Evolutionary conservation across 2,329 filamentous ascomycete genomes (phyloP), one percentile per base, ranked within the genome.

Genomic region (Canariomyces notabilis): DNA sequence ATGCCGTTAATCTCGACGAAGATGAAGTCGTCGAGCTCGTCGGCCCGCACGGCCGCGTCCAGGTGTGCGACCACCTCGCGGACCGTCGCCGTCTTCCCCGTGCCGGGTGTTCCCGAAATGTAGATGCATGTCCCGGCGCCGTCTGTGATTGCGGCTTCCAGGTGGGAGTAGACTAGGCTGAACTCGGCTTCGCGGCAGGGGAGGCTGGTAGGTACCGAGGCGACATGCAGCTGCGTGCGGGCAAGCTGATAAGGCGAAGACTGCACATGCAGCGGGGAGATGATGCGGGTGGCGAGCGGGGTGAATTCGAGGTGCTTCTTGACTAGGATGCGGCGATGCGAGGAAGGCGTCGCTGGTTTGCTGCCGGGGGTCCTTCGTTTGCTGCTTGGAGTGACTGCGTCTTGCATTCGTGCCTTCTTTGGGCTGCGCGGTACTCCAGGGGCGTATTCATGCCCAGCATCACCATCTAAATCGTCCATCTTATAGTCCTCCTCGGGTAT

Each of bases 1-100:
- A 98, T 97, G 56, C 93, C 94, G 66, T 98, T 98, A 69, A 98
- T 97, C 66, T 98, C 93, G 52, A 98, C 90, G 57, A 98, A 98
- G 49, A 96, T 95, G 66, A 98, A 98, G 63, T 97, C 91, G 60
- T 98, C 93, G 34, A 98, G 76, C 66, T 97, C 91, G 60, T 98
- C 93, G 6, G 85, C 82, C 38, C 81, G 76, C 1, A 97, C 93
- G 1, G 89, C 83, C n/a, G 85, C 81, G 57, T 97, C 91, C 7
- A 98, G 76, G 51, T 89, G 85, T 5, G 86, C 82, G 14, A 98
- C 86, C 1, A 97, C 93, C 66, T 98, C 93, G 38, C 93, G 85
- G 8, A 98, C 93, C 0, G 94, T 98, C 11, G 93, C 93, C 1
- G 93, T 98, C 66, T 98, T 98, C 22, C 93, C 93, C 0, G 93